Conservation (phyloP, 345 rosid species). For the Rhodomyrtus tomentosa region DNA sequence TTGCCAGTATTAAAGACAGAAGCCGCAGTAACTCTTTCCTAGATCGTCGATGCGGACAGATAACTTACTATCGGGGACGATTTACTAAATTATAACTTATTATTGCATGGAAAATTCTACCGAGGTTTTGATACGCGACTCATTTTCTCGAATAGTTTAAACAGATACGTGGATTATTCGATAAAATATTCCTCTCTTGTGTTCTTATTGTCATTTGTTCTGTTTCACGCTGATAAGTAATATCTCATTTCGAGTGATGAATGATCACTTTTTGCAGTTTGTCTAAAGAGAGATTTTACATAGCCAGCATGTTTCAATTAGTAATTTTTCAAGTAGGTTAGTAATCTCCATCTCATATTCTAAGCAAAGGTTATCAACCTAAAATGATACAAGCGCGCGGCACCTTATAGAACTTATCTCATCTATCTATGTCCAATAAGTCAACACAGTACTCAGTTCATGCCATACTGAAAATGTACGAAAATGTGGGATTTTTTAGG, state of each 20-base stretch:
- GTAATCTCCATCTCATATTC: neutral
- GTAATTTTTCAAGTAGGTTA: neutral
- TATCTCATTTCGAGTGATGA: neutral
- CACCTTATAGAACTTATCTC: neutral
- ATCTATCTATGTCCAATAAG: neutral
- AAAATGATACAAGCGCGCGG: neutral
- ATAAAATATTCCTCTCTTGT: neutral
- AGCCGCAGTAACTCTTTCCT: neutral
- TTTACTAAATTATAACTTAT: neutral
- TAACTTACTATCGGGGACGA: neutral
- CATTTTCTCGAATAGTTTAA: neutral
- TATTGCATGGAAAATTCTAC: neutral
- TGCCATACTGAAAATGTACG: no score
- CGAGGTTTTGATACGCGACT: neutral
- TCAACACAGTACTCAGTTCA: no score
- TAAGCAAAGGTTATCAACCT: neutral
- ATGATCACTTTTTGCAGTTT: accelerated
- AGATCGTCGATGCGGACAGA: neutral
- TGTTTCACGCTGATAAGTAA: neutral
- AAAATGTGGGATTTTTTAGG: no score
- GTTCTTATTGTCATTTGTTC: neutral
- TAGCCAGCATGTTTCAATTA: neutral
- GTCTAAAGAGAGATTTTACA: neutral
- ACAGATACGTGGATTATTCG: neutral
- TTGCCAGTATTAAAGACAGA: neutral